These are phyloP conservation scores for Trichophyton schoenleinii DNA, from an alignment of 2,329 filamentous ascomycete genomes.

Conservation along the genomic window DNA sequence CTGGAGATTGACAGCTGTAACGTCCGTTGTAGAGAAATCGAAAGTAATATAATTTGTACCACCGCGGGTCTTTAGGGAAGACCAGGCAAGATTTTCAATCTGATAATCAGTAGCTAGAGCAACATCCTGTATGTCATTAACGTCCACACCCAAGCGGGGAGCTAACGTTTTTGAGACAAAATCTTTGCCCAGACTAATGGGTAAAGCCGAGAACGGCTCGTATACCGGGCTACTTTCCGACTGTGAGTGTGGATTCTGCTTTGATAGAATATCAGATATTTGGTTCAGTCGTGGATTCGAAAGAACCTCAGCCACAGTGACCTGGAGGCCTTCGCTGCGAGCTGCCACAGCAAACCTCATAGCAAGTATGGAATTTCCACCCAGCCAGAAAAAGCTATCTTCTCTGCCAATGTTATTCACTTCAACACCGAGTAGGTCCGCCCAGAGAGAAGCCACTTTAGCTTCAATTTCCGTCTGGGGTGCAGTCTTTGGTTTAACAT, in stretches of 20 bases:
- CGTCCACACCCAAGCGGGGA: neutral
- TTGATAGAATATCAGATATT: neutral
- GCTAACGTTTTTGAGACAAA: neutral
- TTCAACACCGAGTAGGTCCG: slow-evolving; percentile 33
- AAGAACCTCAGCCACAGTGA: slow-evolving; percentile 48
- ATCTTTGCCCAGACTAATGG: neutral
- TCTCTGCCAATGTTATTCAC: slow-evolving; percentile 37
- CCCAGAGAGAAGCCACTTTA: slow-evolving; percentile 32
- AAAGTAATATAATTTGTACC: neutral
- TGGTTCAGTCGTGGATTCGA: slow-evolving; percentile 2
- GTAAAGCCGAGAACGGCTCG: neutral
- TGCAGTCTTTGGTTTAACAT: neutral
- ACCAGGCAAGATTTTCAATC: neutral
- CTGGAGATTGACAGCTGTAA: neutral
- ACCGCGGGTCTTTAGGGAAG: neutral
- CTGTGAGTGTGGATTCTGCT: neutral
- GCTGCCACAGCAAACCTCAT: slow-evolving; percentile 50
- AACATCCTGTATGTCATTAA: neutral
- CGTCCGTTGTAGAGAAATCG: neutral
- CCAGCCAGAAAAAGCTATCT: slow-evolving; percentile 45
- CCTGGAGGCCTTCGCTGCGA: slow-evolving; percentile 35
- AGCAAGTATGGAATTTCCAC: slow-evolving; percentile 45
- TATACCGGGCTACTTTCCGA: neutral
- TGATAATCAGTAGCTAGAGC: neutral
- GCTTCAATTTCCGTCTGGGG: neutral